These are phyloP conservation scores for Raffaelea albimanens DNA, from an alignment of 2,329 filamentous ascomycete species.

Conservation along the genomic window DNA sequence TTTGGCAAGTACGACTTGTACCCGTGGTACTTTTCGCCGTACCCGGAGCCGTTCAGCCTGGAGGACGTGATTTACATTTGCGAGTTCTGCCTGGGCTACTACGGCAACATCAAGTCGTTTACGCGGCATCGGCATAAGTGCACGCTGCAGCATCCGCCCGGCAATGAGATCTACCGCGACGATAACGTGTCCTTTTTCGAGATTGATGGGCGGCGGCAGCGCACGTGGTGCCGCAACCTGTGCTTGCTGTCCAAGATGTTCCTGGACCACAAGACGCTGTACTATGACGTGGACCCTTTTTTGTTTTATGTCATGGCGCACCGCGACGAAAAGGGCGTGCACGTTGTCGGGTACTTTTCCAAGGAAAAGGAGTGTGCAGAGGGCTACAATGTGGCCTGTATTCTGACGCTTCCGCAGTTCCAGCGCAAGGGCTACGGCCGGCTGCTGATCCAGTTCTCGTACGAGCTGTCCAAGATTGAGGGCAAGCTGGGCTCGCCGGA, in stretches of 20 bases:
- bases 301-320: slow-evolving; percentile 97
- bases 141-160: slow-evolving; percentile 81
- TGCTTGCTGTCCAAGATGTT: slow-evolving; percentile 95
- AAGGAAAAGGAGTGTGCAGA: slow-evolving; percentile 98
- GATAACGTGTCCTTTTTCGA: slow-evolving; percentile 93
- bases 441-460: slow-evolving; percentile 92
- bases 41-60: slow-evolving; percentile 80
- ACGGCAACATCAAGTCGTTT: slow-evolving; percentile 73
- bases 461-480: slow-evolving; percentile 92
- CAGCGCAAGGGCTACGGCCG: slow-evolving; percentile 91
- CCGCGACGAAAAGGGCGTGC: slow-evolving; percentile 79
- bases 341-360: slow-evolving; percentile 98
- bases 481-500: slow-evolving; percentile 92
- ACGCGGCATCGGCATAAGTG: slow-evolving; percentile 82
- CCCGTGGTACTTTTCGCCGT: slow-evolving; percentile 98
- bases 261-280: slow-evolving; percentile 93
- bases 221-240: slow-evolving; percentile 93
- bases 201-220: slow-evolving; percentile 86
- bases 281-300: slow-evolving; percentile 99
- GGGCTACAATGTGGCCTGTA: slow-evolving; percentile 96
- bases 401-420: slow-evolving; percentile 90
- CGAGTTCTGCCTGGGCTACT: slow-evolving; percentile 94
- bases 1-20: slow-evolving; percentile 89
- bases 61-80: slow-evolving; percentile 91
- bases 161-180: slow-evolving; percentile 97